phyloP scores from a whole-genome alignment of 441 rosid genomes.

The Lepidium campestre region DNA sequence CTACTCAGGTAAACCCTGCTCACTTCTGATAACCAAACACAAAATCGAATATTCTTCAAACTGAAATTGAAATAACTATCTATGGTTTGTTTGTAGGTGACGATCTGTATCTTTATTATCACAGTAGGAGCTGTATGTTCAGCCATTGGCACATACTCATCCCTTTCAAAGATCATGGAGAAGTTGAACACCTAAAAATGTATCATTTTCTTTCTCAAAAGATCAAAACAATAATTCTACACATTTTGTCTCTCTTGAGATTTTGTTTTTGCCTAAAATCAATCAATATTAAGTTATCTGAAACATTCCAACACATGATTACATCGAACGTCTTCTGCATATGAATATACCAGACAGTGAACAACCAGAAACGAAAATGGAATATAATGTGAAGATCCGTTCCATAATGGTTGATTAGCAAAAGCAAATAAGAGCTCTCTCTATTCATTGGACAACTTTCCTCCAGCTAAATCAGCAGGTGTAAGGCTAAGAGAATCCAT shows the following conservation, averaged over 20 bases:
- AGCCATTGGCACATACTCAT: conserved; percentile 56
- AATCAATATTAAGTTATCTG: not conserved
- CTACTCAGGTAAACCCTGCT: conserved; percentile 43
- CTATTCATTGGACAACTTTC: conserved; percentile 28
- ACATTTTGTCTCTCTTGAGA: not conserved
- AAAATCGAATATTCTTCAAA: not conserved
- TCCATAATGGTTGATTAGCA: not conserved
- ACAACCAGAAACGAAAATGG: not conserved
- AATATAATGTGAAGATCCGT: not conserved
- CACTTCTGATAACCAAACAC: not conserved
- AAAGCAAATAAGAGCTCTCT: not conserved
- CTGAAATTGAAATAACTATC: not conserved
- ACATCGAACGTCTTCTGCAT: not conserved
- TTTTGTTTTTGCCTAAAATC: not conserved
- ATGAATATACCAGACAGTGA: not conserved
- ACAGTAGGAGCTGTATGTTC: conserved; percentile 57
- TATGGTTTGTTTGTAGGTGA: conserved; percentile 34
- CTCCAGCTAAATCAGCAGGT: conserved; percentile 74
- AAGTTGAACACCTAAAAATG: conserved; percentile 34
- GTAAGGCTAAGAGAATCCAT: conserved; percentile 65
- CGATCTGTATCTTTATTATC: conserved; percentile 49
- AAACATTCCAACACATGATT: not conserved
- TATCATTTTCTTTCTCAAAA: not conserved
- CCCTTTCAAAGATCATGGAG: conserved; percentile 56
- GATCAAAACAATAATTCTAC: not conserved